phyloP scores from a whole-genome alignment of 1,284 basidiomycete genomes.

The Tremellales sp. region DNA sequence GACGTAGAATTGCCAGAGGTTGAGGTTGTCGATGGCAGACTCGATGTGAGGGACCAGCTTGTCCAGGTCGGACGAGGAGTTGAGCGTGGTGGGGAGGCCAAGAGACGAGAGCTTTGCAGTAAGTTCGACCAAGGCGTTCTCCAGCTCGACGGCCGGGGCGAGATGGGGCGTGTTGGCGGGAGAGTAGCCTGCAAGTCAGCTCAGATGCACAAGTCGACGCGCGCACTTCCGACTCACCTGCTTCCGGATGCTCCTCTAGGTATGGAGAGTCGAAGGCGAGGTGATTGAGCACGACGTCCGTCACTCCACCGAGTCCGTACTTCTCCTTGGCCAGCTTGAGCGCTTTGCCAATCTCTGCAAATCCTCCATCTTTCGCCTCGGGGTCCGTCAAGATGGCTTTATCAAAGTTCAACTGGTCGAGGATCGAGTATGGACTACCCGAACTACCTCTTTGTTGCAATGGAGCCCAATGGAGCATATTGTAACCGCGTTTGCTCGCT shows the following conservation, averaged over 20 bases:
- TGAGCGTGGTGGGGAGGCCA: constrained; percentile 68
- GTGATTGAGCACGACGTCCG: constrained; percentile 92
- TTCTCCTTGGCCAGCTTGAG: constrained; percentile 70
- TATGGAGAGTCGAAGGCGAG: constrained; percentile 88
- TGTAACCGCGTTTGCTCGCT: constrained; percentile 82
- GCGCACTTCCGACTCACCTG: constrained; percentile 61
- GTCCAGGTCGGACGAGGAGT: constrained; percentile 64
- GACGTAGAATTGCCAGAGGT: constrained; percentile 90
- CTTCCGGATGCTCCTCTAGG: constrained; percentile 90
- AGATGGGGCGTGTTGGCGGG: constrained; percentile 85
- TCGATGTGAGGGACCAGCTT: constrained; percentile 62
- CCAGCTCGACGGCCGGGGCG: constrained; percentile 78
- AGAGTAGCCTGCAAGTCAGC: constrained; percentile 64
- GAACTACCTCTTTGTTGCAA: constrained; percentile 83
- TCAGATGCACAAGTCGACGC: too few relatives aligned
- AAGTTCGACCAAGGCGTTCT: constrained; percentile 75
- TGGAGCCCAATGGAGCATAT: constrained; percentile 92
- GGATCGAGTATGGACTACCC: constrained; percentile 86
- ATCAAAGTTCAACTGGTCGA: constrained; percentile 78
- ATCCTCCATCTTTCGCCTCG: constrained; percentile 54
- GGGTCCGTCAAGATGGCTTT: constrained; percentile 61
- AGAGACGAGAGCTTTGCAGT: constrained; percentile 61
- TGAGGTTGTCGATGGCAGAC: constrained; percentile 59
- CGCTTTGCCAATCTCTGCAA: constrained; percentile 53
- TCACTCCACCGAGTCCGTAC: constrained; percentile 80